These are phyloP conservation scores for Oryza glaberrima DNA, from an alignment of 176 grass and related monocot genomes.

Conservation along the genomic window DNA sequence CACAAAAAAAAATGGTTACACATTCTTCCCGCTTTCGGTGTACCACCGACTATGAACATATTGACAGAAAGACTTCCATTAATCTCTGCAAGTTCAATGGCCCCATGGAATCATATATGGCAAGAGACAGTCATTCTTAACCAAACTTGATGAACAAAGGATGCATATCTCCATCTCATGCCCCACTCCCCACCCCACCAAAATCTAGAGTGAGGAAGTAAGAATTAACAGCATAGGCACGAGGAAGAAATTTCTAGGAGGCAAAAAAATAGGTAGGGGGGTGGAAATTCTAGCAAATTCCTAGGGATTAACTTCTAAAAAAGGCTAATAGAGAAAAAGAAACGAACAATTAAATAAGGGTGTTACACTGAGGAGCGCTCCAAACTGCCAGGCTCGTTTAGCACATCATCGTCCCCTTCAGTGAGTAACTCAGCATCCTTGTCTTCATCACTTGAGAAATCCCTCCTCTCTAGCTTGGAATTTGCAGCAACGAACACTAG, in stretches of 20 bases:
- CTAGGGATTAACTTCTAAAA: slow-evolving; percentile 60
- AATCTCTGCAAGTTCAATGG: slow-evolving; percentile 41
- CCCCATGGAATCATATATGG: slow-evolving; percentile 44
- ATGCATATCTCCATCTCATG: slow-evolving; percentile 47
- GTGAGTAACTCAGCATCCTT: slow-evolving; percentile 61
- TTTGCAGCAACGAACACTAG: slow-evolving; percentile 73
- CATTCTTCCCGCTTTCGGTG: slow-evolving; percentile 9
- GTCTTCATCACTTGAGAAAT: slow-evolving; percentile 63
- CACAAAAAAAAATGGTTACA: slow-evolving; percentile 22
- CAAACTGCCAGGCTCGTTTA: slow-evolving; percentile 42
- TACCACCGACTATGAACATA: slow-evolving; percentile 21
- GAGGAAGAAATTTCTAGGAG: slow-evolving; percentile 50
- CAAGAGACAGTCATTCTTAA: slow-evolving; percentile 47
- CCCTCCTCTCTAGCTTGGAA: slow-evolving; percentile 73
- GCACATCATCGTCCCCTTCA: slow-evolving; percentile 54
- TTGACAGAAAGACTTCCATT: slow-evolving; percentile 41
- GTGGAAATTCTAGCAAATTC: slow-evolving; percentile 48
- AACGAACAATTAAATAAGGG: slow-evolving; percentile 43
- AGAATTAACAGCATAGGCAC: slow-evolving; percentile 67
- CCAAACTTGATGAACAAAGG: slow-evolving; percentile 33
- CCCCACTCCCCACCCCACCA: slow-evolving; percentile 70
- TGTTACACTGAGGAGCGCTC: slow-evolving; percentile 62
- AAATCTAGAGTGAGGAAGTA: slow-evolving; percentile 77
- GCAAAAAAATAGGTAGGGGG: slow-evolving; percentile 39
- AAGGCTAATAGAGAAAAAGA: slow-evolving; percentile 23